Evolutionary conservation across 2,329 filamentous ascomycete genomes (phyloP), one percentile per base, ranked within the genome.

Genomic region (Pleurostoma richardsiae): DNA sequence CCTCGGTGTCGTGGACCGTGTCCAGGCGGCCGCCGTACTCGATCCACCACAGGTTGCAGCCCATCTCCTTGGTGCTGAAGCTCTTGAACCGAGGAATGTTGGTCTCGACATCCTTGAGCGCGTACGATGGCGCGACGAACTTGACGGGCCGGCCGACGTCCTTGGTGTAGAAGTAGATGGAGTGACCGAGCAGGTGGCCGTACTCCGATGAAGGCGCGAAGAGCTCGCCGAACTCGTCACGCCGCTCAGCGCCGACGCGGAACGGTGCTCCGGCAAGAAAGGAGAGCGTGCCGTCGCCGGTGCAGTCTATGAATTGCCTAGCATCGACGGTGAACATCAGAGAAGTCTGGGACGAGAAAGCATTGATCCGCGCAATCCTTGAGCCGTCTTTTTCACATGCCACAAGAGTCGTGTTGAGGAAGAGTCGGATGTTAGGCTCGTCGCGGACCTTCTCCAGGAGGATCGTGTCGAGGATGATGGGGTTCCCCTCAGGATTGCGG

Each of bases 241-340:
- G 47, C 28, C 51, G 48, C 43, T 58, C 56, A 7, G 56, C 56
- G 7, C 56, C 56, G 6, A 58, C 43, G 4, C 56, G 48, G 49
- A 58, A 58, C 1, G 56, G 56, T 11, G 56, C 56, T 6, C 56
- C 56, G 6, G 56, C 56, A 5, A 58, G 40, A 42, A 58, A 58
- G 2, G 56, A 55, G 2, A 58, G 46, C 10, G 45, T 49, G 39
- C 56, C 56, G 31, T 58, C 56, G 8, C 56, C 56, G 8, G 56
- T 58, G 49, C 54, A 58, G 46, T 58, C 56, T 29, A 55, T 51
- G 42, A 47, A 58, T 42, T 56, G 56, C 3, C 38, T 26, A 4
- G 67, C 65, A 54, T 62, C 61, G 49, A 65, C 44, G n/a, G 43
- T 49, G 30, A 52, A 51, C 48, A 53, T 53, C 10, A 55, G 47